phyloP scores from a whole-genome alignment of 2,329 filamentous ascomycete genomes.

The Sarocladium brachiariae region DNA sequence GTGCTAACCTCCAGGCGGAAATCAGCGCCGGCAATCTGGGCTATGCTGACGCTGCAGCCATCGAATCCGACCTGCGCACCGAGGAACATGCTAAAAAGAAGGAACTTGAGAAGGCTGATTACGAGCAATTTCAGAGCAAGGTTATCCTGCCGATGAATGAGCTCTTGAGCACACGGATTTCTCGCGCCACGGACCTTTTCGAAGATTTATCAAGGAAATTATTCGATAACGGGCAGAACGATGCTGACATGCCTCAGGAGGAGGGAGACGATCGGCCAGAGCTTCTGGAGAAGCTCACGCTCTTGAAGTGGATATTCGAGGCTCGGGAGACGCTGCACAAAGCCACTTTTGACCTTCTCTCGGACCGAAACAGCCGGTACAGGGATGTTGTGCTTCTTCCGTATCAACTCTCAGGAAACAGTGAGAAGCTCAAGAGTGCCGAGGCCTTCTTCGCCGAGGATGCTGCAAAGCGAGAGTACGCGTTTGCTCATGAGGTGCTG shows the following conservation, averaged over 20 bases:
- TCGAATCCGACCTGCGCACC: slow-evolving; percentile 66
- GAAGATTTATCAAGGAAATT: slow-evolving; percentile 66
- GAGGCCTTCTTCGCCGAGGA: slow-evolving; percentile 79
- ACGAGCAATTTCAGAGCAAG: slow-evolving; percentile 74
- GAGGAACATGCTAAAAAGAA: slow-evolving; percentile 66
- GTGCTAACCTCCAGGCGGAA: slow-evolving; percentile 69
- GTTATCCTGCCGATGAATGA: slow-evolving; percentile 82
- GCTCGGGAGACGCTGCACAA: slow-evolving; percentile 82
- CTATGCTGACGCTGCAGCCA: slow-evolving; percentile 75
- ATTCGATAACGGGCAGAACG: slow-evolving; percentile 55
- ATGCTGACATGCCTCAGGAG: slow-evolving; percentile 81
- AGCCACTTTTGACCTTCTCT: slow-evolving; percentile 76
- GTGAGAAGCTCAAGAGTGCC: slow-evolving; percentile 72
- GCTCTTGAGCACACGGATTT: slow-evolving; percentile 68
- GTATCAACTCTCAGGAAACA: slow-evolving; percentile 67
- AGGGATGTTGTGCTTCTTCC: slow-evolving; percentile 76
- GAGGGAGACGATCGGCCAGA: slow-evolving; percentile 95
- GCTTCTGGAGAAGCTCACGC: slow-evolving; percentile 84
- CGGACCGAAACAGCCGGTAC: slow-evolving; percentile 80
- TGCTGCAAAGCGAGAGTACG: slow-evolving; percentile 60
- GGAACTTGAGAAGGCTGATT: slow-evolving; percentile 69
- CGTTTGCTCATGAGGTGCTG: slow-evolving; percentile 65
- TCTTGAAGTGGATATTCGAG: slow-evolving; percentile 96
- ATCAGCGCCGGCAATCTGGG: slow-evolving; percentile 71
- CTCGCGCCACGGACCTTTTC: slow-evolving; percentile 69